Base-by-base conservation (phyloP, 2,329 filamentous ascomycete species). In the Zymoseptoria passerinii region DNA sequence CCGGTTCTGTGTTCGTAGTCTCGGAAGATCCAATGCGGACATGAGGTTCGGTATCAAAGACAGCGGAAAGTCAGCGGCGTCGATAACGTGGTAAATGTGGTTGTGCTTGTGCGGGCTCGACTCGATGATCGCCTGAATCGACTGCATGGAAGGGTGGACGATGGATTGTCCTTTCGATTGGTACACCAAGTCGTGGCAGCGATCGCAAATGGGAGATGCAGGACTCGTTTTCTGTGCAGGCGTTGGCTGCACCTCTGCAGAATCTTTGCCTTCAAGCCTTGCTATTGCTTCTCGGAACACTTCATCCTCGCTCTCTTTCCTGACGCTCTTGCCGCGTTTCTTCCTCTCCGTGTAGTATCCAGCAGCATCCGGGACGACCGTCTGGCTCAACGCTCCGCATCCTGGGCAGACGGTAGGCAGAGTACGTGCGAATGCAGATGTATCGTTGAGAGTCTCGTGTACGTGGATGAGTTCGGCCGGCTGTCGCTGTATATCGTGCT, bases 21-120 rank as follows among this genome's bases (percentile, higher is more conserved):
- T 85, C 60, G 89, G 86, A 8, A 91, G 78, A 35, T 85, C 79
- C 1, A 96, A 78, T 0, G 90, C 77, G 7, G 82, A 77, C 60
- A 88, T 83, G 8, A 99, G 82, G 50, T 85, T 83, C 0, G 90
- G 89, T 3, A 97, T 80, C 13, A 99, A 76, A 1, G 94, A 96
- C 83, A 99, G 89, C 19, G 94, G 94, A 64, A 99, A 97, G 73
- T 99, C 94, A 60, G 92, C 94, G 2, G 94, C 92, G 70, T 99
- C 94, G 20, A 99, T 78, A 27, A 99, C 81, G 73, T 99, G 94
- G 71, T 97, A 99, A 61, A 99, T 86, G 73, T 96, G 90, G 68
- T 99, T 97, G 70, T 89, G 83, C 71, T 89, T 89, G 74, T 95
- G 86, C 0, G 92, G 92, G 1, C 92, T 95, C 73, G 95, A 90